Evolutionary conservation across 208 protist genomes (phyloP), one percentile per base, ranked within the genome.

Genomic region (Zelonia costaricensis): DNA sequence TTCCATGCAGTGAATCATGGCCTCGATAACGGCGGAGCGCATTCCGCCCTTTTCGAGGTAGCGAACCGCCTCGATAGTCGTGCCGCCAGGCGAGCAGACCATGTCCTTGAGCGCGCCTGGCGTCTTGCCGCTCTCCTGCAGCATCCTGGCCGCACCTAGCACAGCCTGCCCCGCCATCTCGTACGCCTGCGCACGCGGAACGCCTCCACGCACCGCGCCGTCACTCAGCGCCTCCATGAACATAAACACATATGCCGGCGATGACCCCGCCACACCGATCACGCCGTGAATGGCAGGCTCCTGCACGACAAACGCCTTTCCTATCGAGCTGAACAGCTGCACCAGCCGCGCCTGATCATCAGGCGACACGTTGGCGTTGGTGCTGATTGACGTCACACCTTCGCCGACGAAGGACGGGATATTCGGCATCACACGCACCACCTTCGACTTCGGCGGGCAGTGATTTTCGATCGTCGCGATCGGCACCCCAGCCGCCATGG

Each of bases 361-460:
- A 0, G 22, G 42, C 2, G 69, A 80, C 3, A 85, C 69, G 43
- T 57, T 38, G 13, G 63, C 40, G 58, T 93, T 86, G 22, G 43
- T 43, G 20, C 82, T 88, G 13, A 94, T 58, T 1, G 80, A 84
- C 1, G 84, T 85, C 39, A 97, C 80, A 23, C 81, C 81, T 25
- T 79, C 74, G 15, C 87, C 78, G 9, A 98, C 93, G 40, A 86
- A 63, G 7, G 67, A 74, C 0, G 96, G 87, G 4, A 96, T 79
- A 69, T 99, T 99, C 13, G 98, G 98, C 97, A 99, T 99, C 0
- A 97, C 94, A 23, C 98, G 87, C 4, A 98, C 64, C 7, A 98
- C 66, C 28, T 88, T 86, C 28, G 76, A 28, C 1, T 65, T 58
- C 2, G 52, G 40, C 0, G 60, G 65, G 3, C 97, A 74, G n/a